Base-by-base conservation (phyloP, 495 filamentous ascomycete genomes). In the Penicillium ochrochloron region DNA sequence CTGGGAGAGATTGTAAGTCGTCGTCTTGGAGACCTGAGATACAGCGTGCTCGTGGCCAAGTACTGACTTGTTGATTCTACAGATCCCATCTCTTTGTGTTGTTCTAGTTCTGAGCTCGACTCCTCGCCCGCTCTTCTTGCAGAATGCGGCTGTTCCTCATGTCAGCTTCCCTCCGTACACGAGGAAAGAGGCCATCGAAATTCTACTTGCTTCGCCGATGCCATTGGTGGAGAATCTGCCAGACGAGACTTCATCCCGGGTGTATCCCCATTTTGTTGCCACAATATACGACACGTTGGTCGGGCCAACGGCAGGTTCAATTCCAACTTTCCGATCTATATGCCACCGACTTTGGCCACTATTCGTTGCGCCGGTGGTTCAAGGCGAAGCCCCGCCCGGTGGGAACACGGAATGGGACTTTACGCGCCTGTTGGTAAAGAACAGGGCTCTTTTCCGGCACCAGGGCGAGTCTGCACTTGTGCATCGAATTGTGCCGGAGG, bases 141-240 rank as follows among this genome's bases (percentile, higher is more conserved):
- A 90, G 66, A 83, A 83, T 39, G 80, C 90, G 5, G 89, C 90
- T 33, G 80, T 89, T 29, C 90, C 94, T 5, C 88, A 96, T 76
- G 80, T 98, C 59, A 86, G 88, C 71, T 98, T 98, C 75, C 86
- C 94, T 0, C 80, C 89, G 10, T 99, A 99, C 75, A 91, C 87
- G 17, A 92, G 93, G 69, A 69, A 86, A 44, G 90, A 97, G 69
- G 86, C 89, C 51, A 84, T 95, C 51, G 68, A 83, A 29, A 93
- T 99, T 60, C 81, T 97, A 41, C 78, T 86, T 34, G 76, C 74
- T 37, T 73, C 77, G 3, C 78, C 82, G 0, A 75, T 80, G 9
- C 76, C 79, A 5, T 48, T 54, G 8, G 60, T 78, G 2, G 66
- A 72, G 14, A 74, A 74, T 6, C 41, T 81, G 10, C 69, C 59